Base-by-base conservation (phyloP, 148 eudicot species). In the Vaccinium myrtillus region DNA sequence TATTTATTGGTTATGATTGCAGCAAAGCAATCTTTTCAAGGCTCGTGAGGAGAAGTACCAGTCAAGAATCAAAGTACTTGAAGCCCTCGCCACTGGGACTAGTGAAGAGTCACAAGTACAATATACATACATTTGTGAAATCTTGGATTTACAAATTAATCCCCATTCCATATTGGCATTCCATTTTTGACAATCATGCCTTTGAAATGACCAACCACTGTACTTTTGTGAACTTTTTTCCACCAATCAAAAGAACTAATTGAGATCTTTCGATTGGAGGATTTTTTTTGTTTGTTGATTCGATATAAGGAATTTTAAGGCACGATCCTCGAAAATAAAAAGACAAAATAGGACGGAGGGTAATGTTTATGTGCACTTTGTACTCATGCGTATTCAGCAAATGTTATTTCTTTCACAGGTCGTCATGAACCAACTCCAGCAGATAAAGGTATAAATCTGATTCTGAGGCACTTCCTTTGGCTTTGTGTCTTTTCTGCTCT, bases 1-100 rank as follows among this genome's bases (percentile, higher is more conserved):
- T 75, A 23, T 51, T 11, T 32, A 10, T 83, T 75, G 51, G 49
- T 8, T 81, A 65, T 76, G 65, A 83, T 50, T 84, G 83, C 91
- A 97, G 99, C 99, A 95, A 97, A 91, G 87, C 85, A 97, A 86
- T 90, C 90, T 93, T 56, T 97, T 92, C 85, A 94, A 89, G 93
- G 87, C 91, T 70, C 98, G 98, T 21, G 99, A 97, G 89, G 98
- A 95, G 78, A 95, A 95, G 82, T 95, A 93, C 85, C 92, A 92
- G 82, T 94, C 99, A 4, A 91, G 99, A 88, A 92, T 97, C 78
- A 89, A 88, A 87, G 96, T 95, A 77, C 93, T 97, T 61, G 99
- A 97, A 90, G 94, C 96, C 84, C 98, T 95, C 85, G 95, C 99
- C 84, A 91, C 88, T 75, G 98, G 94, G 83, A 90, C 95, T 59